Conservation (phyloP, 495 filamentous ascomycete species). For the Aspergillus bridgeri region DNA sequence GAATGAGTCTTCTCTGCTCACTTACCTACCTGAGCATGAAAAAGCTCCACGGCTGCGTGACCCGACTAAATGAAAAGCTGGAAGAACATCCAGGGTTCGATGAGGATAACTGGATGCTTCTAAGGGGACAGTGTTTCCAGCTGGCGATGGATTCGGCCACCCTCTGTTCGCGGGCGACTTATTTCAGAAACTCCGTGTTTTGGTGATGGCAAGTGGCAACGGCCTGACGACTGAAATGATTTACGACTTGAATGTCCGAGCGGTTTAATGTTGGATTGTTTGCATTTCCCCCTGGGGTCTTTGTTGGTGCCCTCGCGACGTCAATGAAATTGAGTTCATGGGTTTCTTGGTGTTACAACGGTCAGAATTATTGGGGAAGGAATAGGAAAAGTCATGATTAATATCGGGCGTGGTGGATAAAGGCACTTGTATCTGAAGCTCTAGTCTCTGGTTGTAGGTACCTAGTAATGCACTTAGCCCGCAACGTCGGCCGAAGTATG, state of each 20-base stretch:
- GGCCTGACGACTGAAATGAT: background rate
- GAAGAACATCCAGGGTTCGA: background rate
- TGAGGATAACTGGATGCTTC: constrained; percentile 1
- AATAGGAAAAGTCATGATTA: background rate
- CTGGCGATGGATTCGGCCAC: background rate
- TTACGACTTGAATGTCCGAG: background rate
- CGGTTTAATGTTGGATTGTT: background rate
- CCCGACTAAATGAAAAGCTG: background rate
- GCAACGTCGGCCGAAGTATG: background rate
- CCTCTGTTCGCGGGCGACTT: background rate
- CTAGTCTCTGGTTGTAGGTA: too few species aligned
- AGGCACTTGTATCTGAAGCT: background rate
- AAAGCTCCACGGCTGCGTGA: background rate
- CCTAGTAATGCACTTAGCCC: background rate
- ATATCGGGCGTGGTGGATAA: background rate
- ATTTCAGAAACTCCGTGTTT: background rate
- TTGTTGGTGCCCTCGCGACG: background rate
- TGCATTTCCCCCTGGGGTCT: background rate
- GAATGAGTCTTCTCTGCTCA: background rate
- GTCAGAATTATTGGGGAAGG: background rate
- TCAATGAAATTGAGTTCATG: background rate
- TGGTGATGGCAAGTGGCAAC: background rate
- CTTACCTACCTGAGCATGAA: background rate
- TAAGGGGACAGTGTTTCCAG: background rate
- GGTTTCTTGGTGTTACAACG: background rate